Base-by-base conservation (phyloP, 129 eudicot species). In the Smallanthus sonchifolius region DNA sequence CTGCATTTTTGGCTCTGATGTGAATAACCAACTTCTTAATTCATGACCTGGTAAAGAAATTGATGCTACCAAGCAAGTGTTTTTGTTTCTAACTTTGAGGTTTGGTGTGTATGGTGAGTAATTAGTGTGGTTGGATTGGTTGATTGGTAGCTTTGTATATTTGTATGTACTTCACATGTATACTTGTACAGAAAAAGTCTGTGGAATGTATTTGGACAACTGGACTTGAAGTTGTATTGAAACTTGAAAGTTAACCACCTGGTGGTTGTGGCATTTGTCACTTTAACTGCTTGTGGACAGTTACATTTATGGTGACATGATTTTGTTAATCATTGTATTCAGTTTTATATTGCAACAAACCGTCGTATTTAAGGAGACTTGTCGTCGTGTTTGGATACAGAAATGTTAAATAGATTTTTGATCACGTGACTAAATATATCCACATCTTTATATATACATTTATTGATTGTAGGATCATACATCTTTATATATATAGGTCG, bases 1-100 rank as follows among this genome's bases (percentile, higher is more conserved):
- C 84, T 91, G 67, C 82, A 86, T 80, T 91, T 91, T 83, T 91
- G 97, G 96, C 81, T 91, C 39, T 91, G 77, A 87, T 76, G 77
- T 70, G 77, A 66, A 40, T 62, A 69, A 69, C 66, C 35, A 44
- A 43, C 63, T 64, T 54, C 57, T 54, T 70, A 47, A 70, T 71
- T 56, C 17, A 44, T 63, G 48, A 74, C 71, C 14, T 47, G 45
- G 49, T 80, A 59, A 40, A 37, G 69, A 32, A 32, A 67, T 44
- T 56, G 28, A 34, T 19, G 76, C 63, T 44, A 79, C 56, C 15
- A 37, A 70, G 73, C 3, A 30, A 47, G 79, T 66, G 51, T 67
- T 76, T 78, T 42, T 75, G 52, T 57, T 43, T 42, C 75, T 75
- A 73, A 70, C 74, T 76, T 36, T n/a, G 70, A 74, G 74, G 82